A percentile compares a stretch with the other conserved stretches of the same genome.
These are phyloP conservation scores for Pelargonium nanum DNA, from an alignment of 345 rosid genomes.

Conservation along the genomic window DNA sequence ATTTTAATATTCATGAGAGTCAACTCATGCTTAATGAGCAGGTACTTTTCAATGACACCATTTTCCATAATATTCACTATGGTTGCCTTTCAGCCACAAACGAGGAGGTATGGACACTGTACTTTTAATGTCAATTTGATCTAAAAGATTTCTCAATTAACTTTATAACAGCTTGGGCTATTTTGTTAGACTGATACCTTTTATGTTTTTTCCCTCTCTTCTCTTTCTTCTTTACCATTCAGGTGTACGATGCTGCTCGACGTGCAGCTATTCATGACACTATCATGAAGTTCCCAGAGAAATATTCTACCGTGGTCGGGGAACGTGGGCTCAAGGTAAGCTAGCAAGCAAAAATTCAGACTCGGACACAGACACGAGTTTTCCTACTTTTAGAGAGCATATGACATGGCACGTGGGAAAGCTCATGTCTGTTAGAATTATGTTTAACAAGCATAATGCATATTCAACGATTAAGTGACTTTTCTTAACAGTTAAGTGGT, in stretches of 20 bases:
- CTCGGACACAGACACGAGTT: too few relatives aligned
- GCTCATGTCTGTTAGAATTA: too few relatives aligned
- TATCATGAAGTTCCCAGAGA: conserved; percentile 75
- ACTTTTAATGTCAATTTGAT: conserved; percentile 2
- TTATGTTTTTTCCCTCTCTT: neutral
- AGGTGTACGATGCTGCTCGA: conserved; percentile 96
- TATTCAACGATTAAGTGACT: neutral
- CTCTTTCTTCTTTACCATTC: conserved; percentile 13
- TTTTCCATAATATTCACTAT: conserved; percentile 90
- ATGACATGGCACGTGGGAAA: too few relatives aligned
- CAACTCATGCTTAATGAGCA: conserved; percentile 24
- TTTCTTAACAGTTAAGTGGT: conserved; percentile 74
- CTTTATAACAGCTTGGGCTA: neutral
- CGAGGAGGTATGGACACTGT: conserved; percentile 50
- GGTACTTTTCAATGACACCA: conserved; percentile 96
- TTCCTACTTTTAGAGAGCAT: too few relatives aligned
- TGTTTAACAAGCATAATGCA: too few relatives aligned
- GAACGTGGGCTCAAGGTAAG: conserved; percentile 99
- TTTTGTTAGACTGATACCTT: neutral
- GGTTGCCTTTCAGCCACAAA: conserved; percentile 86
- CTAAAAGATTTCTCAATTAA: neutral
- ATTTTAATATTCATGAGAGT: conserved; percentile 2
- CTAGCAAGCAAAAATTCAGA: neutral
- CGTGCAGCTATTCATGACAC: conserved; percentile 94
- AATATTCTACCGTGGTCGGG: conserved; percentile 88